Conservation (phyloP, 2,329 filamentous ascomycete species). For the Claviceps africana region DNA sequence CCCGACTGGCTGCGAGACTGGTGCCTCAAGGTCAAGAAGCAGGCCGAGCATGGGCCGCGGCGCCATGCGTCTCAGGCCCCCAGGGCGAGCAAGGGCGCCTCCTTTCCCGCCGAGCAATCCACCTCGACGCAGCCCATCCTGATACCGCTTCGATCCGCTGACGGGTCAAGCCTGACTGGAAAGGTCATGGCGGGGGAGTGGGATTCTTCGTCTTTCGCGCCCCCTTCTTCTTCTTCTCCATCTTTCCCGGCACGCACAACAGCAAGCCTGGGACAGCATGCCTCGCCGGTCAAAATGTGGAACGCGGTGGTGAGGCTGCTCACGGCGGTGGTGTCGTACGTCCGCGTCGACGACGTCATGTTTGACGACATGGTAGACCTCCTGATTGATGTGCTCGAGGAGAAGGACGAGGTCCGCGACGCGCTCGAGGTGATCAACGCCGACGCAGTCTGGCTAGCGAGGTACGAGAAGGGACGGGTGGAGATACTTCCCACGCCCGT, state of each 20-base stretch:
- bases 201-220: background rate
- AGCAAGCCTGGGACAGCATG: slow-evolving; percentile 40
- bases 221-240: background rate
- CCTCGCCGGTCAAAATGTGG: slow-evolving; percentile 51
- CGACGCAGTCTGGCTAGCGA: slow-evolving; percentile 63
- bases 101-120: background rate
- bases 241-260: slow-evolving; percentile 5
- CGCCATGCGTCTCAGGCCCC: slow-evolving; percentile 3
- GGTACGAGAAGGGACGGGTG: slow-evolving; percentile 33
- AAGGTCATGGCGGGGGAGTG: background rate
- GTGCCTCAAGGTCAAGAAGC: slow-evolving; percentile 30
- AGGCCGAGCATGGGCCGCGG: slow-evolving; percentile 16
- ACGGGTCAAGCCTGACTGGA: slow-evolving; percentile 10
- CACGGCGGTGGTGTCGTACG: slow-evolving; percentile 44
- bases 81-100: background rate
- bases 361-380: slow-evolving; percentile 60
- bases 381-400: slow-evolving; percentile 35
- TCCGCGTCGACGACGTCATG: slow-evolving; percentile 50
- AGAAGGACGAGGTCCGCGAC: slow-evolving; percentile 32
- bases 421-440: slow-evolving; percentile 52
- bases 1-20: slow-evolving; percentile 35
- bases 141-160: slow-evolving; percentile 18
- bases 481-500: slow-evolving; percentile 23
- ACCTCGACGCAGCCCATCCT: slow-evolving; percentile 11
- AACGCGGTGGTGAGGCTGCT: slow-evolving; percentile 46